Evolutionary conservation across 805 yeast genomes (phyloP), one percentile per base, ranked within the genome.

Genomic region (Saccharomycopsis vini): DNA sequence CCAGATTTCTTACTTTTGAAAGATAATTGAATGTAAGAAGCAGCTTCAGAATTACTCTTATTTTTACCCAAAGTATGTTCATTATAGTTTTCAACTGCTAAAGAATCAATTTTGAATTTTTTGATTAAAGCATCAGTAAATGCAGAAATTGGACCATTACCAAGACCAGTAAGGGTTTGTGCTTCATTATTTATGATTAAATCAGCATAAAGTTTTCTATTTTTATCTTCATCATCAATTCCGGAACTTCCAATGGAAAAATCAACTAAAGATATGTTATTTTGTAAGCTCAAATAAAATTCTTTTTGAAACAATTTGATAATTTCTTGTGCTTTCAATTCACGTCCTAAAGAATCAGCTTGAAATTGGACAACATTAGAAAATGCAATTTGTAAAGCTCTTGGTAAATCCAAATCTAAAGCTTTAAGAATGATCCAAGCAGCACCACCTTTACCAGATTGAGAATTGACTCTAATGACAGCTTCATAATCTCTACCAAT

Each of bases 371-470:
- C 87, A 47, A 73, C 62, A 23, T 68, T 66, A 12, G 87, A 79
- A 62, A 81, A 81, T 46, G 71, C 71, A 44, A 81, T 75, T 66
- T 81, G 90, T 62, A 81, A 64, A 44, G 66, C 67, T 66, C 87
- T 73, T 59, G 90, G 90, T 50, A 81, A 65, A 57, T 81, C 90
- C 53, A 81, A 66, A 50, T 85, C 88, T 53, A 80, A 64, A 26
- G 82, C 67, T 63, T 84, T 71, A 56, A 79, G 72, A 50, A 81
- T 71, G 45, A 81, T 77, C 90, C 90, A 81, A 19, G 89, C 86
- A 37, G 89, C 86, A 62, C 90, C 90, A 58, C 90, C 90, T 62
- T 81, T 81, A 62, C 90, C 90, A n/a, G 86, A 78, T 65, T 81
- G 90, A 19, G 90, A 81, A 66, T 81, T 81, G 56, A 81, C 89